Evolutionary conservation across 371 early-diverging fungal species (phyloP), one percentile per base, ranked within the genome.

Genomic region (Conidiobolus incongruus): DNA sequence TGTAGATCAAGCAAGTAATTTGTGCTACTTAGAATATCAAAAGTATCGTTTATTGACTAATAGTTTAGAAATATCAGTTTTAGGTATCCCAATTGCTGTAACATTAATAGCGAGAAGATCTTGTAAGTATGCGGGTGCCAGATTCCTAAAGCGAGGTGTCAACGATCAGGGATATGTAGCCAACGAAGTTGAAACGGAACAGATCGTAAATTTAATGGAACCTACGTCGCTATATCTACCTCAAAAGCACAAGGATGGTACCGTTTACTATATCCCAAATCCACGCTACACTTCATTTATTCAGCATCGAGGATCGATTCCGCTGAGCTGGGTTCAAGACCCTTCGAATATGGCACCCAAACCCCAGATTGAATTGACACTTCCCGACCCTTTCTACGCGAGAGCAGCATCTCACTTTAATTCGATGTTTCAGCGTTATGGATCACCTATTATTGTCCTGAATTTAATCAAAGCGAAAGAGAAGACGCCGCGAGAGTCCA

Each of bases 121-220:
- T 21, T 67, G 91, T 1, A 65, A 79, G 41, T 96, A 82, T 71
- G 94, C 95, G 12, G 99, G 99, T 4, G 90, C 94, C 7, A 72
- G 99, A 23, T 98, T 89, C 50, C 66, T 92, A 40, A 89, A 90
- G 42, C 73, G 99, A 41, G 99, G 99, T 15, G 81, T 77, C 21
- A 91, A 97, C 56, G 81, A 81, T 46, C 60, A 68, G 53, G 75
- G 94, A 0, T 83, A 80, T 61, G 93, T 91, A 4, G 96, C 98
- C 2, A 99, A 99, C 59, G 97, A 94, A 48, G 98, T 99, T 4
- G 99, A 99, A 58, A 96, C 97, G 0, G 98, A 98, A 56, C 97
- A 96, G 58, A 94, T 96, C 46, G 92, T 92, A 0, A 65, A 78
- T 20, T 91, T 90, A 40, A 80, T 82, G 62, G 72, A 74, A 7